phyloP scores from a whole-genome alignment of 169 alveolate genomes.

The Condylostoma magnum region DNA sequence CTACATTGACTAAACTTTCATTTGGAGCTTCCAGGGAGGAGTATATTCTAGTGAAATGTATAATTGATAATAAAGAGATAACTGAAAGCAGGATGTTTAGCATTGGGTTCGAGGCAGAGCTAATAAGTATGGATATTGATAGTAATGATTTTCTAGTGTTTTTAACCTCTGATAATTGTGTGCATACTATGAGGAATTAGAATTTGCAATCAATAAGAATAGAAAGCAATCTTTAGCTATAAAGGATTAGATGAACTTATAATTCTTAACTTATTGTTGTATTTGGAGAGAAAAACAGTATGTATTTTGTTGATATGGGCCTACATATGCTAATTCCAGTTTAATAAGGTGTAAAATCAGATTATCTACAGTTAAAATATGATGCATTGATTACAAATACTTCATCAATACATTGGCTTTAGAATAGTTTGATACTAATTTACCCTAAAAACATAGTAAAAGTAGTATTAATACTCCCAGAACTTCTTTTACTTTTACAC shows the following conservation, averaged over 20 bases:
- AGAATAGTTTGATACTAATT: too few species aligned
- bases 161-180: neutral
- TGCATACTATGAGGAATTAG: neutral
- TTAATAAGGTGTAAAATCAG: neutral
- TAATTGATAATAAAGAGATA: conserved; percentile 20
- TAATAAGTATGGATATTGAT: neutral
- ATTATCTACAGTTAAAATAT: neutral
- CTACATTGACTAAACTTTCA: neutral
- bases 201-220: neutral
- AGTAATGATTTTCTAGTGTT: conserved; percentile 6
- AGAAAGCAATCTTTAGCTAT: neutral
- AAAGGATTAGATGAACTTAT: neutral
- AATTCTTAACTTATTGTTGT: neutral
- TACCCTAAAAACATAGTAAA: too few species aligned
- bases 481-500: too few species aligned
- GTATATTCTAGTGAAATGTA: conserved; percentile 5
- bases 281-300: neutral
- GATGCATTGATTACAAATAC: too few species aligned
- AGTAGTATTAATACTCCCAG: too few species aligned
- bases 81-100: neutral
- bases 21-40: neutral
- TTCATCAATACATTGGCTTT: too few species aligned
- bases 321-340: neutral
- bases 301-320: neutral
- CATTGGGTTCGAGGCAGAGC: conserved; percentile 12